Evolutionary conservation across 148 eudicot species (phyloP), one percentile per base, ranked within the genome.

Genomic region (Rhododendron molle): DNA sequence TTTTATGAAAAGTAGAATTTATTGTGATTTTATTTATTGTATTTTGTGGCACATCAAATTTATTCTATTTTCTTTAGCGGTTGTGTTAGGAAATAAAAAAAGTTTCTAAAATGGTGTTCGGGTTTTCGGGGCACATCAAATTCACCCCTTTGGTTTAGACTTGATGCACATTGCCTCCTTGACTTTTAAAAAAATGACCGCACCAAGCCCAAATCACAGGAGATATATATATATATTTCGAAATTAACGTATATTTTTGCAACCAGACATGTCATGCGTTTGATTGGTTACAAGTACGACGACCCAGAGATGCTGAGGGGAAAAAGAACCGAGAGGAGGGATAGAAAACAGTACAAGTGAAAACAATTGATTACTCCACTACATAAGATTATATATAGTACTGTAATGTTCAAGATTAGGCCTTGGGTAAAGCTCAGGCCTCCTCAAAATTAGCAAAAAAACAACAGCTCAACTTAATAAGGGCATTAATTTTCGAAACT

Each of bases 361-460:
- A 83, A 83, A 32, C 32, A 83, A 46, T 76, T 20, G 40, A 76
- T 36, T 34, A 56, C 32, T 7, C n/a, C 1, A 69, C 32, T 2
- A 62, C 1, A 69, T 82, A 74, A n/a, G 26, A 78, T 46, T 7
- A 9, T 18, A 54, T 7, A 9, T 10, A 56, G 36, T 60, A 20
- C 11, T 10, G 50, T 5, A 62, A 77, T 76, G 44, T 79, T 71
- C 80, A 80, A 72, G 80, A 71, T 86, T 60, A 74, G 60, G 62
- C 58, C 38, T 84, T 40, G 67, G 44, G 67, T 62, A 77, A 85
- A 78, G 82, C 26, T 43, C 34, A 34, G 85, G 82, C n/a, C 36
- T 82, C 85, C 88, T 84, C 83, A 86, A 89, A 89, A 76, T 74
- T 86, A 81, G 85, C 89, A 84, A 86, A 13, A 13, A 32, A 73